Conservation (phyloP, 2,329 filamentous ascomycete genomes). For the Hypoxylon sp. region DNA sequence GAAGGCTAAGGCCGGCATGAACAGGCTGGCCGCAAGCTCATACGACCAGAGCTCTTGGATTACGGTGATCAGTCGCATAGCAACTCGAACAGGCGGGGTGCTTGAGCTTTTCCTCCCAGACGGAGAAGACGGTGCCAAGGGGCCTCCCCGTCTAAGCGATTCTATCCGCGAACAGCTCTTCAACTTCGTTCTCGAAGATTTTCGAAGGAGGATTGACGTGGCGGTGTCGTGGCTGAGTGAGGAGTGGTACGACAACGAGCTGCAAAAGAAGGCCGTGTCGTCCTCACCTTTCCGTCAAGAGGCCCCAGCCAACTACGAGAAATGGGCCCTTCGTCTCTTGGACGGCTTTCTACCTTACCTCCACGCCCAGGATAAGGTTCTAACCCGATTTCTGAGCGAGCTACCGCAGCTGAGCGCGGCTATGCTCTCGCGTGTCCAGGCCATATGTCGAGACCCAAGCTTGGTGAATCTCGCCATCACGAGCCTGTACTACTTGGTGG, state of each 20-base stretch:
- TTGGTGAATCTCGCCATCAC: slow-evolving; percentile 70
- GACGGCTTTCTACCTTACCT: slow-evolving; percentile 90
- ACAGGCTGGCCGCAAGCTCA: slow-evolving; percentile 81
- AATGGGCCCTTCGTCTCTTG: slow-evolving; percentile 80
- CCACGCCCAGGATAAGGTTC: slow-evolving; percentile 87
- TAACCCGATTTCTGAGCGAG: slow-evolving; percentile 91
- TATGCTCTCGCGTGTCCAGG: slow-evolving; percentile 76
- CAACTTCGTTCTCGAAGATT: slow-evolving; percentile 89
- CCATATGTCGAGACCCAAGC: slow-evolving; percentile 70
- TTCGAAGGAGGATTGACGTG: slow-evolving; percentile 85
- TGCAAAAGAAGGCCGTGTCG: slow-evolving; percentile 56
- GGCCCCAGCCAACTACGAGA: slow-evolving; percentile 74
- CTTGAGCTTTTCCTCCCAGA: slow-evolving; percentile 65
- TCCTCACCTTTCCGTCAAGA: slow-evolving; percentile 51
- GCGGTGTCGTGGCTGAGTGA: slow-evolving; percentile 95
- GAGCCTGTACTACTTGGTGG: slow-evolving; percentile 71
- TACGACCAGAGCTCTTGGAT: slow-evolving; percentile 92
- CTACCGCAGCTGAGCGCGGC: slow-evolving; percentile 79
- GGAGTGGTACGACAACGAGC: slow-evolving; percentile 94
- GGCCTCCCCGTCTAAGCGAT: slow-evolving; percentile 60
- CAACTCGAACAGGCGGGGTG: slow-evolving; percentile 77
- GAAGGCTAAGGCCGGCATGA: slow-evolving; percentile 76
- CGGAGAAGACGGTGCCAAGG: slow-evolving; percentile 63
- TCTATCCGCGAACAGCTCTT: slow-evolving; percentile 83
- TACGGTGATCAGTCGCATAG: slow-evolving; percentile 83